A percentile compares a stretch with the other conserved stretches of the same genome.
Evolutionary conservation across 2,329 filamentous ascomycete genomes (phyloP).

Genomic region (Alternaria gansuensis): DNA sequence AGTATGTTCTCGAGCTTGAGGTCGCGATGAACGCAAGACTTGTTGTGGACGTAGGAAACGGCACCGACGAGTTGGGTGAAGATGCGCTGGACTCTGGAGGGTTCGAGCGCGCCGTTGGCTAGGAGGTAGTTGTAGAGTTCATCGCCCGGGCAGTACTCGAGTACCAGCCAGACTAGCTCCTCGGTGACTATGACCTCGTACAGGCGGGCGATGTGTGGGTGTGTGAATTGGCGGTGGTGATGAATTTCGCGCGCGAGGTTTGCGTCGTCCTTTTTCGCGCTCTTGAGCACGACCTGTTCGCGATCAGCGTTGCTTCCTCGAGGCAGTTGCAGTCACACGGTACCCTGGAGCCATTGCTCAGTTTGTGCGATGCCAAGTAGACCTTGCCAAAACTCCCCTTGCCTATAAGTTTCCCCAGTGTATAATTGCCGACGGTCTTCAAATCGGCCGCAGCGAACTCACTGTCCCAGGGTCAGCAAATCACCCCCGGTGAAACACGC

Average conservation of each 20-base stretch:
- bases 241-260: constrained; percentile 98
- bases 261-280: constrained; percentile 91
- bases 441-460: constrained; percentile 94
- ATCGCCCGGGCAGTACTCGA: constrained; percentile 96
- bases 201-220: constrained; percentile 93
- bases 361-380: constrained; percentile 93
- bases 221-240: constrained; percentile 96
- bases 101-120: constrained; percentile 81
- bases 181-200: constrained; percentile 99
- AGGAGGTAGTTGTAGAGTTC: constrained; percentile 97
- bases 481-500: constrained; percentile 10
- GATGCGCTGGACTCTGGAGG: constrained; percentile 90
- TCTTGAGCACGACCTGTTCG: constrained; percentile 93
- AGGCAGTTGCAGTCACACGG: constrained; percentile 24
- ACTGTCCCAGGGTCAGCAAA: constrained; percentile 60
- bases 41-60: constrained; percentile 92
- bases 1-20: constrained; percentile 97
- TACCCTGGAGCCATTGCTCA: constrained; percentile 98
- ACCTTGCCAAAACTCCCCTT: constrained; percentile 99
- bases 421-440: constrained; percentile 93
- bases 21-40: constrained; percentile 95
- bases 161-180: constrained; percentile 89
- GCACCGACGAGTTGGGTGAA: constrained; percentile 96
- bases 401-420: constrained; percentile 87
- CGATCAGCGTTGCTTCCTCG: constrained; percentile 24